Base-by-base conservation (phyloP, 176 grass and related monocot species). In the Aegilops speltoides region DNA sequence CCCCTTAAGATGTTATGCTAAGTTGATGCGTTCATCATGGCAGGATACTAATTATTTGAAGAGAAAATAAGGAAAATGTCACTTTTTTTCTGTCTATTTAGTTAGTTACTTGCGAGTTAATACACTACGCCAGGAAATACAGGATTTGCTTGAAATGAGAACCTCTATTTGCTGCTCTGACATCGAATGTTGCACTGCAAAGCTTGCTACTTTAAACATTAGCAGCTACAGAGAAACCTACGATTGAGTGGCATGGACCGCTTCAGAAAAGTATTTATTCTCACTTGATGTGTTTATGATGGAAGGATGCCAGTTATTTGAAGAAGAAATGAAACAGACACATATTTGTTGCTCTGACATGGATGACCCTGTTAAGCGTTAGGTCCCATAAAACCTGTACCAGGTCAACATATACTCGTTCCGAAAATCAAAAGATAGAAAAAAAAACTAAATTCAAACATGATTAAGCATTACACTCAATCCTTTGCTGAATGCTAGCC, bases 331-430 rank as follows among this genome's bases (percentile, higher is more conserved):
- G 16, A 71, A 37, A 82, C 4, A 0, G n/a, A 26, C 23, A 45
- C 26, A n/a, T 88, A 87, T 93, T 82, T 95, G 89, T 37, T 87
- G 77, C 77, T 95, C 89, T 0, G 91, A 88, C 85, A 98, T 98
- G 78, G 93, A 98, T 78, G 7, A 88, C 93, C 41, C 43, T 46
- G 43, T 46, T 46, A 43, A 2, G 28, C 10, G 38, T 40, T 10
- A 40, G 40, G 40, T 12, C 41, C 41, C 41, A 43, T 43, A 43
- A 43, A 43, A 43, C 41, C 41, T 43, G 0, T 43, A 43, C 41
- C 41, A 43, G 41, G 41, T 43, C 38, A 40, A 43, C 41, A 12
- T 43, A 12, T 43, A 12, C 10, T 43, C 3, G 3, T 43, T 43
- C 3, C 41, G 10, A 43, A 43, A 43, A 43, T 12, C 41, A 43